Percentiles rank a stretch among this genome's conserved stretches.
phyloP scores from a whole-genome alignment of 148 eudicot species.

The Rhododendron vialii region DNA sequence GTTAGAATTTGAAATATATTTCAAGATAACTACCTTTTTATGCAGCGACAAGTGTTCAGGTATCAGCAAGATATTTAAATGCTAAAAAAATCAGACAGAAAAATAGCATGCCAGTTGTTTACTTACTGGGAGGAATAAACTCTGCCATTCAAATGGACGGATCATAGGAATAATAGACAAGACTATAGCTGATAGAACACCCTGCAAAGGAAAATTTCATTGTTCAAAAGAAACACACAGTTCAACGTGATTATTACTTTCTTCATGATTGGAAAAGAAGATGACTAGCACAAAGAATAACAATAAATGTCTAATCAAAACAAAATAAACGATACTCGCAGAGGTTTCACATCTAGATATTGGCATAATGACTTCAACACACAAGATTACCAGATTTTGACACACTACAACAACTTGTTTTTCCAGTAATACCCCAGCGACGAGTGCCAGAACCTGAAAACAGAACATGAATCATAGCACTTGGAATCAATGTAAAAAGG shows the following conservation, averaged over 20 bases:
- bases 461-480: neutral
- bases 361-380: neutral
- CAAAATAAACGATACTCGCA: neutral
- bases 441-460: constrained; percentile 67
- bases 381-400: constrained; percentile 67
- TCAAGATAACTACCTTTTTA: neutral
- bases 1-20: neutral
- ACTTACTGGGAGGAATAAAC: constrained; percentile 89
- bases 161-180: constrained; percentile 76
- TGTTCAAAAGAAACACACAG: constrained; percentile 4
- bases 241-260: neutral
- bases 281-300: neutral
- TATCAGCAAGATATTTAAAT: neutral
- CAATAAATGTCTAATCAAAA: neutral
- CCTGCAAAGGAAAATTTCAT: constrained; percentile 46
- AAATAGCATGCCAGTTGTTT: constrained; percentile 1
- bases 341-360: neutral
- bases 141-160: constrained; percentile 98
- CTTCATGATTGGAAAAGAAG: neutral
- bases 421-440: constrained; percentile 85
- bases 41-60: neutral
- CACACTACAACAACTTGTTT: constrained; percentile 77
- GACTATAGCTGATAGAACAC: constrained; percentile 75
- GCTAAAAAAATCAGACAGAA: neutral
- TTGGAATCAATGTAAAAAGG: neutral